Conservation (phyloP, 352 stramenopile genomes). For the Pythium chondricola region DNA sequence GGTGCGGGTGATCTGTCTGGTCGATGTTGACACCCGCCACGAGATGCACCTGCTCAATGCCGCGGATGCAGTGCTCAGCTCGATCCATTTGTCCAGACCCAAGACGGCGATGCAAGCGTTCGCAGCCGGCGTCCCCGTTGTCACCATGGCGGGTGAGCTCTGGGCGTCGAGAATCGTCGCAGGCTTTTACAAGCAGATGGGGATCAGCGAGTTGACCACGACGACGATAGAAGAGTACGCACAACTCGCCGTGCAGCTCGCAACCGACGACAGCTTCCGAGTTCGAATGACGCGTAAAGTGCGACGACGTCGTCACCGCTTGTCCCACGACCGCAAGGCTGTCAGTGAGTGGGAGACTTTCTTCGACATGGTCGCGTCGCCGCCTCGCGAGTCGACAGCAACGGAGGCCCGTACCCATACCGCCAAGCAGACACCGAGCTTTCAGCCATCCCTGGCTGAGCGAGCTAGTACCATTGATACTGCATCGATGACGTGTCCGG, state of each 20-base stretch:
- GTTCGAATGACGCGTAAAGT: conserved; percentile 38
- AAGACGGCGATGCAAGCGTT: conserved; percentile 52
- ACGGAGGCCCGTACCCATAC: too few species aligned
- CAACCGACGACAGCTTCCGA: conserved; percentile 38
- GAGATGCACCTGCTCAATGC: conserved; percentile 39
- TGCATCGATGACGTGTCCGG: conserved; percentile 13
- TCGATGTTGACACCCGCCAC: conserved; percentile 48
- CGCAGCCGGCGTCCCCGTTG: conserved; percentile 47
- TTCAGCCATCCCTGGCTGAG: too few species aligned
- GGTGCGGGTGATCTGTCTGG: conserved; percentile 49
- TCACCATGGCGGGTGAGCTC: conserved; percentile 49
- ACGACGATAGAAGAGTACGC: conserved; percentile 45
- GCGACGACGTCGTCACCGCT: conserved; percentile 22
- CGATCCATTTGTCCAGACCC: conserved; percentile 43
- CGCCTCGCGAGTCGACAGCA: neutral
- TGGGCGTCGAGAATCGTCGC: conserved; percentile 63
- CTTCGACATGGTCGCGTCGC: conserved; percentile 26
- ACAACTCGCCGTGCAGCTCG: conserved; percentile 40
- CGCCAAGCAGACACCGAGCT: too few species aligned
- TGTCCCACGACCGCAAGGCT: conserved; percentile 39
- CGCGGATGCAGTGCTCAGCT: conserved; percentile 56
- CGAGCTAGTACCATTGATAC: neutral
- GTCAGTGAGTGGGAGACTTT: conserved; percentile 72
- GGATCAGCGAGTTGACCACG: conserved; percentile 42
- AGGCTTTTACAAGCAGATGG: conserved; percentile 63